Evolutionary conservation across 495 filamentous ascomycete genomes (phyloP), one percentile per base, ranked within the genome.

Genomic region (Aspergillus haitiensis): DNA sequence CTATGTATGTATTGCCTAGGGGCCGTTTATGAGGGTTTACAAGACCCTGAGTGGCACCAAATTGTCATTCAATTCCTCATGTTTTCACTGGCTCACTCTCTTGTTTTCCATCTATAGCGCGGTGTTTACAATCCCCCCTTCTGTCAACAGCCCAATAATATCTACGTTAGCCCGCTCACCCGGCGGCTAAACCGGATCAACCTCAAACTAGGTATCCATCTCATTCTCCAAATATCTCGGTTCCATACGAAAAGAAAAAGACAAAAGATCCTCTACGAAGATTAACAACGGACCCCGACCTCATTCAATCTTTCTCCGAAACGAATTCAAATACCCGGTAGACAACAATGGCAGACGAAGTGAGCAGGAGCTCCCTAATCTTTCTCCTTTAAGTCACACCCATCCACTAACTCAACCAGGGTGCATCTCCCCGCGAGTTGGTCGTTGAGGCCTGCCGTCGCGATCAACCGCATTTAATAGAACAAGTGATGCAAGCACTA

Each of bases 381-480:
- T 35, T 35, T 54, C 42, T 52, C 40, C 51, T 56, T 63, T 16
- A 15, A 7, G 57, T 68, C 59, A 60, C 50, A 34, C 59, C 51
- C 35, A 52, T n/a, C 12, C n/a, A 55, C 55, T 45, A 32, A 50
- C 57, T 27, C 46, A 56, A 54, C 59, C 49, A 97, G 91, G 94
- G 94, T 72, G 94, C 95, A 58, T 89, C 90, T 51, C 84, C 86
- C 11, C 76, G 82, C 66, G 95, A 99, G 73, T 84, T 88, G 64
- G 83, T 98, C 57, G 86, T 99, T 72, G 94, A 97, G 79, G 89
- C 95, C 66, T 92, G 88, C 75, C 91, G 94, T 36, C 86, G 94
- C 58, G 90, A 98, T 79, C 96, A 98, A 74, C 84, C 85, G 62
- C 86, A 90, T 44, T 85, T 99, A 46, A 85, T 99, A 56, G 68